These are phyloP conservation scores for Daldinia sp. DNA, from an alignment of 2,329 filamentous ascomycete species.

Conservation along the genomic window DNA sequence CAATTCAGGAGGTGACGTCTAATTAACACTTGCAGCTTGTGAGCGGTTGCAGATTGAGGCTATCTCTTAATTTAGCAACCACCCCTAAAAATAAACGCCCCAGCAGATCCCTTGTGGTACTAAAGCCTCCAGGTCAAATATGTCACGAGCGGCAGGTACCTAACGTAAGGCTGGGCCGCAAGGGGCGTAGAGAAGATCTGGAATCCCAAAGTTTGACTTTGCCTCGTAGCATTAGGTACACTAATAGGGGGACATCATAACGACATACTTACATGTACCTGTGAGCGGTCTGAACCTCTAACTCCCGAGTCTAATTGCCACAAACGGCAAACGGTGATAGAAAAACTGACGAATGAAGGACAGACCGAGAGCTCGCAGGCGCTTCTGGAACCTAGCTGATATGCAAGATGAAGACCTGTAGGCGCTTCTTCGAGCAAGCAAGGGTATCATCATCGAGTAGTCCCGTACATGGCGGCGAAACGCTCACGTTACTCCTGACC, in stretches of 20 bases:
- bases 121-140: constrained; percentile 28
- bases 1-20: constrained; percentile 48
- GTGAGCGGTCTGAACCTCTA: constrained; percentile 24
- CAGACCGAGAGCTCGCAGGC: constrained; percentile 24
- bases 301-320: constrained; percentile 19
- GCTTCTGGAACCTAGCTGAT: constrained; percentile 44
- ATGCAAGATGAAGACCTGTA: constrained; percentile 23
- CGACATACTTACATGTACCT: constrained; percentile 37
- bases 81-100: constrained; percentile 54
- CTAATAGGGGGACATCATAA: constrained; percentile 43
- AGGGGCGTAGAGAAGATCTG: constrained; percentile 31
- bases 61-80: constrained; percentile 55
- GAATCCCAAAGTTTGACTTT: constrained; percentile 33
- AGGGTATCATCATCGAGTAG: constrained; percentile 27
- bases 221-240: constrained; percentile 27
- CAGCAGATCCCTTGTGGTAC: constrained; percentile 40
- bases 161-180: constrained; percentile 34
- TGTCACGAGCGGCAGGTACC: constrained; percentile 33
- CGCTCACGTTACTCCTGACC: constrained; percentile 41
- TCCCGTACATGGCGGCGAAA: constrained; percentile 43
- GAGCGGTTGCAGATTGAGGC: constrained; percentile 54
- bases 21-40: constrained; percentile 53
- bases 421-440: constrained; percentile 23
- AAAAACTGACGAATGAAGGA: constrained; percentile 24
- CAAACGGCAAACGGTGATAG: constrained; percentile 13